Conservation (phyloP, 2,329 filamentous ascomycete genomes). For the Sporothrix schenckii region DNA sequence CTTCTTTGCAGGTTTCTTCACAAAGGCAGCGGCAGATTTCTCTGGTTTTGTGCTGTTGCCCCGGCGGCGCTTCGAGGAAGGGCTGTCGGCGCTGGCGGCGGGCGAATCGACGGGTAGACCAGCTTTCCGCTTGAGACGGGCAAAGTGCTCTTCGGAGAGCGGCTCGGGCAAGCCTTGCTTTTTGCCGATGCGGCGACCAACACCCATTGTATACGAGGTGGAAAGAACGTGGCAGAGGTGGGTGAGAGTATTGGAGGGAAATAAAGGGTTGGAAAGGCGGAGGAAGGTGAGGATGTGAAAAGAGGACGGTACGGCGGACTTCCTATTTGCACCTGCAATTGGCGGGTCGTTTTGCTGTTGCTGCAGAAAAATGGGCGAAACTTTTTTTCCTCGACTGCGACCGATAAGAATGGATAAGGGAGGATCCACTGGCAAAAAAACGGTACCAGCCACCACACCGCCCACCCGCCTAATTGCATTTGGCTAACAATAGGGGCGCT, state of each 20-base stretch:
- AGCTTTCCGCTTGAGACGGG: constrained; percentile 83
- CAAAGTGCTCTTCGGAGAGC: constrained; percentile 77
- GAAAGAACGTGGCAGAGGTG: background rate
- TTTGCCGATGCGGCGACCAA: constrained; percentile 81
- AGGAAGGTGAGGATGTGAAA: background rate
- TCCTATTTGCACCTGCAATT: background rate
- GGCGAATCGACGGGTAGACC: constrained; percentile 65
- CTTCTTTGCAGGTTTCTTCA: constrained; percentile 41
- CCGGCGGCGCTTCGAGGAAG: constrained; percentile 63
- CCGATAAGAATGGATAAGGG: constrained; percentile 34
- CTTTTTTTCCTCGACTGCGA: constrained; percentile 30
- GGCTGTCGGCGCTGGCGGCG: constrained; percentile 48
- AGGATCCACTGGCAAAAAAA: constrained; percentile 21
- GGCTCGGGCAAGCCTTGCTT: constrained; percentile 88
- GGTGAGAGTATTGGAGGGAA: background rate
- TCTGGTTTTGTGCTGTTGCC: constrained; percentile 41
- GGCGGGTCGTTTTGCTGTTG: constrained; percentile 13
- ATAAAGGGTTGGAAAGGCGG: background rate
- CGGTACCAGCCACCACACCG: constrained; percentile 24
- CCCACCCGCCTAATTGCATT: constrained; percentile 22
- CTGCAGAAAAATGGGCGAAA: constrained; percentile 12
- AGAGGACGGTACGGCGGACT: background rate
- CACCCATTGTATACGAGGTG: constrained; percentile 67
- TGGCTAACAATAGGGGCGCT: background rate
- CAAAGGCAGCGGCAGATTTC: constrained; percentile 40